A percentile compares a stretch with the other conserved stretches of the same genome.
phyloP scores from a whole-genome alignment of 2,329 filamentous ascomycete species.

The Paraphoma chrysanthemicola region DNA sequence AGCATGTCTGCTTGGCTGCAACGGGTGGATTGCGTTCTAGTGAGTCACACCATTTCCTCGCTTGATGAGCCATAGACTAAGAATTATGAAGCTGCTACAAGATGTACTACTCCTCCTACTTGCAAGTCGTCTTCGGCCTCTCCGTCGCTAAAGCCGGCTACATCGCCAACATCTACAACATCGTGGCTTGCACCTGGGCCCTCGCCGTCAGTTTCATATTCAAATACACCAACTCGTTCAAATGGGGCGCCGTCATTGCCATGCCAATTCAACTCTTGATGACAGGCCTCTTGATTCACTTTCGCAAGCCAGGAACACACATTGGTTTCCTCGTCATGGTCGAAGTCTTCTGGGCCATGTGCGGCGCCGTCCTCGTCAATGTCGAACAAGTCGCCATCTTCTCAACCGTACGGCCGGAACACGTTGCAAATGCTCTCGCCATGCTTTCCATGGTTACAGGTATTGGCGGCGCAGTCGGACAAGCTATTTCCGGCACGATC shows the following conservation, averaged over 20 bases:
- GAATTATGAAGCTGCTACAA: slow-evolving; percentile 42
- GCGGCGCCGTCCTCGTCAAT: slow-evolving; percentile 25
- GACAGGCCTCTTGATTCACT: slow-evolving; percentile 34
- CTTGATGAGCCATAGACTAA: too few species aligned
- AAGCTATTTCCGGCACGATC: slow-evolving; percentile 65
- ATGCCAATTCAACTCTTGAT: slow-evolving; percentile 35
- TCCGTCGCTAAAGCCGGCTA: slow-evolving; percentile 23
- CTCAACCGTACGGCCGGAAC: slow-evolving; percentile 24
- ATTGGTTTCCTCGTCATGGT: slow-evolving; percentile 37
- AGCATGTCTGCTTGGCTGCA: slow-evolving; percentile 51
- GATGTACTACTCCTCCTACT: slow-evolving; percentile 44
- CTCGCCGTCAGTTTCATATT: slow-evolving; percentile 25
- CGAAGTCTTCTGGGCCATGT: slow-evolving; percentile 34
- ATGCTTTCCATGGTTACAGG: slow-evolving; percentile 64
- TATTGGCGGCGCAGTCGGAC: slow-evolving; percentile 54
- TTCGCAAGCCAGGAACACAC: slow-evolving; percentile 26
- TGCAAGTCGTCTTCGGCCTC: slow-evolving; percentile 45
- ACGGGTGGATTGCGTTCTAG: slow-evolving; percentile 30
- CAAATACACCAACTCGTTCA: slow-evolving; percentile 29
- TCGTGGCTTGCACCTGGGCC: slow-evolving; percentile 26
- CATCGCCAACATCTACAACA: slow-evolving; percentile 29
- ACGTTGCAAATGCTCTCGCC: slow-evolving; percentile 23
- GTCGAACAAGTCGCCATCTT: slow-evolving; percentile 28
- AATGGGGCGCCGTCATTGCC: slow-evolving; percentile 27
- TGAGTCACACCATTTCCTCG: too few species aligned